A percentile compares a stretch with the other conserved stretches of the same genome.
Evolutionary conservation across 2,329 filamentous ascomycete genomes (phyloP).

Genomic region (Apiospora malaysiana): DNA sequence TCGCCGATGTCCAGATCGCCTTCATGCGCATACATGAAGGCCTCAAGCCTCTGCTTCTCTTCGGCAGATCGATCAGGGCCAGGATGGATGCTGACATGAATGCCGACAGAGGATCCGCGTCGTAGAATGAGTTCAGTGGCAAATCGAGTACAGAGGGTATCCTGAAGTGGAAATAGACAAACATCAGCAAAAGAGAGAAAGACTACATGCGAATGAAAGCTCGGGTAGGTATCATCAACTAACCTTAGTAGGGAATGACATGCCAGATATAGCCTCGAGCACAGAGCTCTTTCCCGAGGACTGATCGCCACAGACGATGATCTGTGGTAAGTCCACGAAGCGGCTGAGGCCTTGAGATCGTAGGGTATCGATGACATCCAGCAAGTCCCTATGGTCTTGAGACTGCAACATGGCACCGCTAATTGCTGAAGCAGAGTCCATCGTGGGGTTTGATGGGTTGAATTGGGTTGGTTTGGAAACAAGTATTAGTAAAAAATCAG

Average conservation of each 20-base stretch:
- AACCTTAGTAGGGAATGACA: conserved; percentile 58
- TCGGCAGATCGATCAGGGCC: not conserved
- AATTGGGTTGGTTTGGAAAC: not conserved
- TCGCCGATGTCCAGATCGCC: conserved; percentile 7
- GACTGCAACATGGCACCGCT: not conserved
- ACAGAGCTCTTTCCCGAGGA: conserved; percentile 63
- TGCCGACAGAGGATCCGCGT: not conserved
- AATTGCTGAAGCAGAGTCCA: not conserved
- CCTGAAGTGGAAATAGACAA: not conserved
- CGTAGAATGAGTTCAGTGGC: not conserved
- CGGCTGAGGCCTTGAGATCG: conserved; percentile 43
- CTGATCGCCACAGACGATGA: conserved; percentile 60
- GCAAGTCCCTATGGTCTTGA: conserved; percentile 10
- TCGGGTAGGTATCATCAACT: not conserved
- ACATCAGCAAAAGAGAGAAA: not conserved
- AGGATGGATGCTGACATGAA: not conserved
- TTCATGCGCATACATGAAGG: not conserved
- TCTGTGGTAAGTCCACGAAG: conserved; percentile 42
- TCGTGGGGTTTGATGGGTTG: not conserved
- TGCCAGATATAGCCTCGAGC: conserved; percentile 57
- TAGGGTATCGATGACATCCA: conserved; percentile 29
- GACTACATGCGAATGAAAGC: too few relatives aligned
- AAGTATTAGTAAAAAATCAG: not conserved
- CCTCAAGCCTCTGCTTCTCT: not conserved
- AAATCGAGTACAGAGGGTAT: conserved; percentile 8